Evolutionary conservation across 306 rosid genomes (phyloP).

Genomic region (Prunus mume): DNA sequence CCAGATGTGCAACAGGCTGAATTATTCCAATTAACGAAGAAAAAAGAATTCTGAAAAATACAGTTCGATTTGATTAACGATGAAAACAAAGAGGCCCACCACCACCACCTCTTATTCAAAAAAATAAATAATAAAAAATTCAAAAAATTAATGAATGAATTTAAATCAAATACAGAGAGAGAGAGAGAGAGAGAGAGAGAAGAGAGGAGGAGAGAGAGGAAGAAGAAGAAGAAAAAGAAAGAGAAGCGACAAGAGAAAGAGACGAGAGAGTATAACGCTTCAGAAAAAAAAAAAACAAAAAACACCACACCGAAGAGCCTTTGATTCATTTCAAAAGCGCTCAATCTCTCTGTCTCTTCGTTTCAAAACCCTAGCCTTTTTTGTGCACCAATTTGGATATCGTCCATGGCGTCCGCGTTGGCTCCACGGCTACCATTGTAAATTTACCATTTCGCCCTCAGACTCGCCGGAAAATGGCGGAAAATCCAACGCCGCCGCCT

Average conservation of each 20-base stretch:
- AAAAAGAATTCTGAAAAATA: not conserved
- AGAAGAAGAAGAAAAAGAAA: slow-evolving; percentile 28
- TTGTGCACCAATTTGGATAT: slow-evolving; percentile 30
- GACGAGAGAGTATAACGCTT: not conserved
- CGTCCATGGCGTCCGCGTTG: slow-evolving; percentile 33
- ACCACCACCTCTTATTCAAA: not conserved
- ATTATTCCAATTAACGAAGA: slow-evolving; percentile 1
- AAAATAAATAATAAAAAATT: not conserved
- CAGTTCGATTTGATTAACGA: slow-evolving; percentile 31
- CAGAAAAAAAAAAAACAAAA: not conserved
- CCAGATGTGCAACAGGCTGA: slow-evolving; percentile 35
- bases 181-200: slow-evolving; percentile 9
- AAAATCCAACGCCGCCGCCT: slow-evolving; percentile 21
- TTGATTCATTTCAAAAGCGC: slow-evolving; percentile 19
- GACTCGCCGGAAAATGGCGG: slow-evolving; percentile 48
- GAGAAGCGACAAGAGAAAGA: not conserved
- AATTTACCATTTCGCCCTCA: slow-evolving; percentile 4
- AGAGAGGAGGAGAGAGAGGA: not conserved
- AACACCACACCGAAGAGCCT: not conserved
- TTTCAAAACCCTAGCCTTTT: slow-evolving; percentile 16
- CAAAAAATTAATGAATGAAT: not conserved
- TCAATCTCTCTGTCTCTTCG: not conserved
- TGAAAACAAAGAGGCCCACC: slow-evolving; percentile 28
- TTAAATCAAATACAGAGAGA: not conserved
- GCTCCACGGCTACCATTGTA: not conserved